Base-by-base conservation (phyloP, 129 eudicot species). In the Escallonia herrerae region DNA sequence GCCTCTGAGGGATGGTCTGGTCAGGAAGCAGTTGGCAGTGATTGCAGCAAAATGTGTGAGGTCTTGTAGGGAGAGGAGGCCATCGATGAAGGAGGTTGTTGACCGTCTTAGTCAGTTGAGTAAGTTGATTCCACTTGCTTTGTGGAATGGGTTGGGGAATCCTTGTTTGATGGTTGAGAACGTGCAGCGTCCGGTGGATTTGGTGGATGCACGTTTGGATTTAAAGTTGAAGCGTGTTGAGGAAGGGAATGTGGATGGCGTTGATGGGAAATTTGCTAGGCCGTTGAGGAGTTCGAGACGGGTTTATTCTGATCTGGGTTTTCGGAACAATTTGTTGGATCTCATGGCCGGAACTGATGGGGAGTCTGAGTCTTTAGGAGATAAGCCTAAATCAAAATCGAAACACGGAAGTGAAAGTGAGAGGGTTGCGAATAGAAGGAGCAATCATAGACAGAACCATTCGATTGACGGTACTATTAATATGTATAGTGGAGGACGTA, bases 1-100 rank as follows among this genome's bases (percentile, higher is more conserved):
- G 11, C 87, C 95, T 4, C 97, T 94, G 0, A 90, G 68, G 71
- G 94, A 90, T 74, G 79, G 80, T 5, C 42, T 59, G 47, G 93
- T 87, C 5, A 74, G 95, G 76, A 87, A 83, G 68, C 95, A 87
- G 52, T 63, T 90, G 74, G 88, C 78, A 2, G 80, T 87, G 33
- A 78, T 90, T 65, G 97, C 97, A 0, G 87, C 95, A 0, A 90
- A 87, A 72, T 90, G 97, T 70, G 97, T 90, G 62, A 90, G 97
- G 76, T 72, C 87, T 59, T 75, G 87, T 54, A 79, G 84, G 49
- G 97, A 90, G 65, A 78, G 87, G 51, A 82, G 97, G 68, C 97
- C 97, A 0, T 70, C 97, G 4, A 90, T 90, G 95, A 80, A 62
- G 78, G 87, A 87, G 56, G 80, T 90, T 56, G 95, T 77, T 2